phyloP scores from a whole-genome alignment of 345 rosid species.

The Chamaenerion angustifolium region DNA sequence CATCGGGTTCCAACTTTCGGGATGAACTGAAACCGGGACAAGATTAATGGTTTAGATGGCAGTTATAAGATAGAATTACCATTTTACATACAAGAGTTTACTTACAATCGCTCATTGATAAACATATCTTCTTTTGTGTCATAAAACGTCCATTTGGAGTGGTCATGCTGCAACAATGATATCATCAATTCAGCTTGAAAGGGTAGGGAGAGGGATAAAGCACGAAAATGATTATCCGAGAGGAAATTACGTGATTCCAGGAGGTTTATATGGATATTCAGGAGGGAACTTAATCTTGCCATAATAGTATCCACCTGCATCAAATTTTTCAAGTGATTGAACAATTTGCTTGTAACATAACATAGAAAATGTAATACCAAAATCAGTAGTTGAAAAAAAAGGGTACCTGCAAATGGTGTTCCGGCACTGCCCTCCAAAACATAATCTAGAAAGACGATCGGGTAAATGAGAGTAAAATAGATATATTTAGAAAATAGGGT shows the following conservation, averaged over 20 bases:
- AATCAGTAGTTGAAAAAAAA: constrained; percentile 4
- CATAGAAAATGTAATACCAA: constrained; percentile 6
- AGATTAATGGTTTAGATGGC: too few species aligned
- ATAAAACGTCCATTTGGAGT: constrained; percentile 96
- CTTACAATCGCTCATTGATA: constrained; percentile 99
- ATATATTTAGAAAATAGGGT: too few species aligned
- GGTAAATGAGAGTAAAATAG: not conserved
- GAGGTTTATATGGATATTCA: constrained; percentile 96
- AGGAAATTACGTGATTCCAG: constrained; percentile 77
- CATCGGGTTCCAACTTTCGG: constrained; percentile 98
- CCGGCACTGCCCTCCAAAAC: constrained; percentile 93
- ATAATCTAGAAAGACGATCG: constrained; percentile 43
- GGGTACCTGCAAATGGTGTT: constrained; percentile 89
- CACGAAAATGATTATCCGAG: not conserved
- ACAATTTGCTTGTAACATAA: too few species aligned
- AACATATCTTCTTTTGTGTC: constrained; percentile 93
- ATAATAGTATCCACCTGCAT: constrained; percentile 69
- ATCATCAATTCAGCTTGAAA: constrained; percentile 1
- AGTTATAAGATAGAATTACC: too few species aligned
- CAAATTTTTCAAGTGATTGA: not conserved
- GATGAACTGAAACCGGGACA: constrained; percentile 46
- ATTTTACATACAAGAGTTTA: constrained; percentile 2
- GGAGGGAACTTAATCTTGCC: constrained; percentile 98
- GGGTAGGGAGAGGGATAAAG: not conserved
- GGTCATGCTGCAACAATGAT: constrained; percentile 46